Conservation (phyloP, 2,329 filamentous ascomycete genomes). For the Dactylellina sp. region DNA sequence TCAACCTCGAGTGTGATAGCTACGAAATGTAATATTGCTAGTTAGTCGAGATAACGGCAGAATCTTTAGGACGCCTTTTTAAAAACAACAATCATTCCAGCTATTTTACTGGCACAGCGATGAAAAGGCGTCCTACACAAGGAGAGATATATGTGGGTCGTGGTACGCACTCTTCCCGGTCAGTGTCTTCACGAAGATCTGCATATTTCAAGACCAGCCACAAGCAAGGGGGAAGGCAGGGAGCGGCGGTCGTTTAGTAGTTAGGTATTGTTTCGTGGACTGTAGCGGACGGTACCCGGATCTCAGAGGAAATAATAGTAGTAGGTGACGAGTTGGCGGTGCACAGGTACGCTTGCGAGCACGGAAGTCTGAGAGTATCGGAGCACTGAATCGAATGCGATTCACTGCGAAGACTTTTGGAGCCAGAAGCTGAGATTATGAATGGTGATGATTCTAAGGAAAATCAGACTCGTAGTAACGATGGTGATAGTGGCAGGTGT, state of each 20-base stretch:
- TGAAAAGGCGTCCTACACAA: no score
- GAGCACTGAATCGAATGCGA: no score
- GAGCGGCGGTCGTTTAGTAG: not conserved
- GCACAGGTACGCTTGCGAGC: not conserved
- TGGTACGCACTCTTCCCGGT: conserved; percentile 75
- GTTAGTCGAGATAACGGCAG: conserved; percentile 14
- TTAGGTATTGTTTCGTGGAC: not conserved
- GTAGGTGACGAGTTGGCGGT: not conserved
- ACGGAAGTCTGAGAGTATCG: no score
- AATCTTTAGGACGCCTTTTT: no score
- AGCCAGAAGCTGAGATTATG: not conserved
- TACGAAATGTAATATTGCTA: conserved; percentile 62
- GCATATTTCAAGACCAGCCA: conserved; percentile 67
- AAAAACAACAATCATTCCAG: no score
- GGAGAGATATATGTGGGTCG: conserved; percentile 66
- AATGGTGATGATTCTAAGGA: conserved; percentile 1
- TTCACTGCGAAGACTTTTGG: no score
- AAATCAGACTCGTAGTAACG: no score
- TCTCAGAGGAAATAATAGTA: not conserved
- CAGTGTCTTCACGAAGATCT: conserved; percentile 86
- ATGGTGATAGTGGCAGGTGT: no score
- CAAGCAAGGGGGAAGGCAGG: conserved; percentile 4
- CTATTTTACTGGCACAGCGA: no score
- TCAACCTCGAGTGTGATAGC: conserved; percentile 76
- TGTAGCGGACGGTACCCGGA: no score